phyloP scores from a whole-genome alignment of 2,329 filamentous ascomycete species.

The Cytospora leucostoma region DNA sequence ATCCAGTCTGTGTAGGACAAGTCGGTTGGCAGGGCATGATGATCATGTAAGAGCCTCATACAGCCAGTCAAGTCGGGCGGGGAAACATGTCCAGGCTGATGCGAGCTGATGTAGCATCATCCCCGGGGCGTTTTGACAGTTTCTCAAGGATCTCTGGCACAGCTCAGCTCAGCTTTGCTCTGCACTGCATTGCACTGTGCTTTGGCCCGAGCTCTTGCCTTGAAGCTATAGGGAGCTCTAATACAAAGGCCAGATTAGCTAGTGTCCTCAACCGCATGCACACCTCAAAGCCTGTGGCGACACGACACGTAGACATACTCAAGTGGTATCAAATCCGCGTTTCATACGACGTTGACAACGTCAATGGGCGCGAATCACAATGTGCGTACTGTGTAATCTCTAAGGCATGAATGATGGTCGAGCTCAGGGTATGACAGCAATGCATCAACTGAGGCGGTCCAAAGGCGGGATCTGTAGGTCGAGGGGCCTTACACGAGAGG shows the following conservation, averaged over 20 bases:
- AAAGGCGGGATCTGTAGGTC: conserved; percentile 4
- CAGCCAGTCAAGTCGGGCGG: background rate
- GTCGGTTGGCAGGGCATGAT: background rate
- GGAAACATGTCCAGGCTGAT: background rate
- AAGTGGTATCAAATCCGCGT: background rate
- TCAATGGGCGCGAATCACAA: conserved; percentile 15
- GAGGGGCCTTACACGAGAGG: conserved; percentile 4
- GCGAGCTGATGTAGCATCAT: conserved; percentile 1
- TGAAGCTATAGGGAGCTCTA: background rate
- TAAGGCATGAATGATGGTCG: conserved; percentile 13
- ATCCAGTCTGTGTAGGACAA: conserved; percentile 1
- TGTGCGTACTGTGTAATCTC: conserved; percentile 5
- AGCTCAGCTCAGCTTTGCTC: background rate
- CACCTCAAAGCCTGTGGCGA: background rate
- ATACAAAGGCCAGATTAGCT: background rate
- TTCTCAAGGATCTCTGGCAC: background rate
- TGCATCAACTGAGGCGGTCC: conserved; percentile 17
- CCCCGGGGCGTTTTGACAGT: background rate
- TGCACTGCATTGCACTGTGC: background rate
- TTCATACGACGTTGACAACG: conserved; percentile 12
- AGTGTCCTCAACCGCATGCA: background rate
- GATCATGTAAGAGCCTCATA: background rate
- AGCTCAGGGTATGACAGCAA: conserved; percentile 4
- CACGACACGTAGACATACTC: conserved; percentile 4
- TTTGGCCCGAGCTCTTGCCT: background rate